Conservation (phyloP, 176 grass and related monocot genomes). For the Musa acuminata region DNA sequence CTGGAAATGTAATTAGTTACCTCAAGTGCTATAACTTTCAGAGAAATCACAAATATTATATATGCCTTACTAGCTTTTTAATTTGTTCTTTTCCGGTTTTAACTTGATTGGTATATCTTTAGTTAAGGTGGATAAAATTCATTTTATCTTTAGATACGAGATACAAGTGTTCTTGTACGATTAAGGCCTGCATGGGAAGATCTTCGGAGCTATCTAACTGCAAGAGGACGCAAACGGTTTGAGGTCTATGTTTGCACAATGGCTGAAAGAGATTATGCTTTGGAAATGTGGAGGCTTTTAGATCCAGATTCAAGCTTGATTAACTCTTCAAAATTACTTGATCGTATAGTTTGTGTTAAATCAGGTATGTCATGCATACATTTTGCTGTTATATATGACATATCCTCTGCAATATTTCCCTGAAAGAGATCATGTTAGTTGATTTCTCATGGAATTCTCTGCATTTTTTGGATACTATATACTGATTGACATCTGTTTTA, state of each 20-base stretch:
- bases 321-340: slow-evolving; percentile 60
- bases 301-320: slow-evolving; percentile 94
- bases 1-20: background rate
- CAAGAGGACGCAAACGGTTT: slow-evolving; percentile 91
- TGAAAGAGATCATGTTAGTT: too few species aligned
- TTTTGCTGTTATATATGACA: background rate
- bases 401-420: too few species aligned
- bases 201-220: slow-evolving; percentile 86
- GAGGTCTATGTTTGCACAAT: slow-evolving; percentile 99
- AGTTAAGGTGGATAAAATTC: background rate
- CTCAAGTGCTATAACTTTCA: background rate
- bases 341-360: slow-evolving; percentile 94
- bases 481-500: background rate
- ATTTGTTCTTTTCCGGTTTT: background rate
- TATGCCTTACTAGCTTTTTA: background rate
- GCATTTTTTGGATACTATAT: background rate
- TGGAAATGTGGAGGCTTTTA: slow-evolving; percentile 98
- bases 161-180: slow-evolving; percentile 95
- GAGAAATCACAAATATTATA: background rate
- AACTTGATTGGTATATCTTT: background rate
- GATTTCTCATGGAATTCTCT: background rate
- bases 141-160: slow-evolving; percentile 62
- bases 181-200: slow-evolving; percentile 96
- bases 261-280: slow-evolving; percentile 98
- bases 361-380: slow-evolving; percentile 44